A percentile compares a stretch with the other conserved stretches of the same genome.
Evolutionary conservation across 169 alveolate species (phyloP).

Genomic region (Eimeria praecox): DNA sequence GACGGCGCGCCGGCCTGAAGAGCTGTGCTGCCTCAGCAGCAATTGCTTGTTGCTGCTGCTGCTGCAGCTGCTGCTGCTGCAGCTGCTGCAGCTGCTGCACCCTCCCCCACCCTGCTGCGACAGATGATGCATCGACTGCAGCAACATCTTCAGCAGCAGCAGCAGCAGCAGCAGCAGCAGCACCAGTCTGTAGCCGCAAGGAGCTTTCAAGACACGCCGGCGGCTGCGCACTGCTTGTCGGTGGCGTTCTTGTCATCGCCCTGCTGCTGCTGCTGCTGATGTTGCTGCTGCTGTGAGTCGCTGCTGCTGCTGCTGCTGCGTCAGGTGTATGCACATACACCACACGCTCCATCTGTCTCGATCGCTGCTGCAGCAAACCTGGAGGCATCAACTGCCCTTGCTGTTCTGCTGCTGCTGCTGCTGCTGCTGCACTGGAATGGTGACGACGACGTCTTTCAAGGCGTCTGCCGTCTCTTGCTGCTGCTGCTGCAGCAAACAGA

Average conservation of each 20-base stretch:
- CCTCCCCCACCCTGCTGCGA: too few relatives aligned
- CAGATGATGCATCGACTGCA: neutral
- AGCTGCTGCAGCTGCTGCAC: neutral
- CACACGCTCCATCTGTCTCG: neutral
- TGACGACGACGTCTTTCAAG: constrained; percentile 40
- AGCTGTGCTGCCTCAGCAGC: constrained; percentile 1
- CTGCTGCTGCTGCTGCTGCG: constrained; percentile 25
- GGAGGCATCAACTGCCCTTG: too few relatives aligned
- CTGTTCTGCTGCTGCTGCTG: constrained; percentile 13
- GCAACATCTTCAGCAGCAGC: neutral
- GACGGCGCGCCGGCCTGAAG: constrained; percentile 26
- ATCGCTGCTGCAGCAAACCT: constrained; percentile 1
- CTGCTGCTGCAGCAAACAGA: neutral
- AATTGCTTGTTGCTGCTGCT: neutral
- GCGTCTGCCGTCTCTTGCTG: neutral
- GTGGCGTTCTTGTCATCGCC: neutral
- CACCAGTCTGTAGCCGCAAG: neutral
- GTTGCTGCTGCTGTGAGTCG: constrained; percentile 51
- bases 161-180: constrained; percentile 8
- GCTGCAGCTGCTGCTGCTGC: neutral
- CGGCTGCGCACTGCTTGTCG: constrained; percentile 62
- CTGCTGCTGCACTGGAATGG: neutral
- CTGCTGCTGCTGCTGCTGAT: constrained; percentile 28
- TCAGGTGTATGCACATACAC: constrained; percentile 9
- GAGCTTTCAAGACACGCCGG: neutral